phyloP scores from a whole-genome alignment of 1,284 basidiomycete genomes.

The Stereum hirsutum region DNA sequence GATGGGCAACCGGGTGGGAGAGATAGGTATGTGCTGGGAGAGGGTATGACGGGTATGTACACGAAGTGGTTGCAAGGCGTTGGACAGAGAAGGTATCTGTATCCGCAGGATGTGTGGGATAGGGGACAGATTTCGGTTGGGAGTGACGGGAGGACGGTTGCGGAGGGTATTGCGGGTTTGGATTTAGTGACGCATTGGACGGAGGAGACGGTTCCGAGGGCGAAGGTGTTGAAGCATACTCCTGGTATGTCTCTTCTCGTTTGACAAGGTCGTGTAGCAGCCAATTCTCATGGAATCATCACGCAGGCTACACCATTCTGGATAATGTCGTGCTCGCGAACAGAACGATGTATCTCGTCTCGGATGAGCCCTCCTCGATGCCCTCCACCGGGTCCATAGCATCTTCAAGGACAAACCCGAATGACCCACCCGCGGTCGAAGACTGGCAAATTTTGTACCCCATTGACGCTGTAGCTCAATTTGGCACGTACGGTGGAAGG shows the following conservation, averaged over 20 bases:
- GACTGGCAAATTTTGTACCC: slow-evolving; percentile 41
- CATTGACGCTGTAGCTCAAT: slow-evolving; percentile 15
- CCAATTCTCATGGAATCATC: slow-evolving; percentile 1
- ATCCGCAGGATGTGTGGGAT: slow-evolving; percentile 40
- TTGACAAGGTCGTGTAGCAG: background rate
- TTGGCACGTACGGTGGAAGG: slow-evolving; percentile 23
- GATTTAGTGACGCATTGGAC: slow-evolving; percentile 47
- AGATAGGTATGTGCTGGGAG: slow-evolving; percentile 20
- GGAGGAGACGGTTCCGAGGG: too few species aligned
- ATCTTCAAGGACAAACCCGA: slow-evolving; percentile 26
- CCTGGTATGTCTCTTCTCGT: slow-evolving; percentile 35
- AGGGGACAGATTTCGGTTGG: too few species aligned
- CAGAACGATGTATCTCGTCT: slow-evolving; percentile 62
- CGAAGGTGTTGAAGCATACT: slow-evolving; percentile 44
- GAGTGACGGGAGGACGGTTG: too few species aligned
- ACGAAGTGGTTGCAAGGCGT: slow-evolving; percentile 26
- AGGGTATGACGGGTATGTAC: slow-evolving; percentile 18
- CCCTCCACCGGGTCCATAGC: slow-evolving; percentile 43
- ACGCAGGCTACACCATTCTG: slow-evolving; percentile 69
- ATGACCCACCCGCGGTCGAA: slow-evolving; percentile 39
- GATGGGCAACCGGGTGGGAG: background rate
- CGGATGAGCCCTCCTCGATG: slow-evolving; percentile 40
- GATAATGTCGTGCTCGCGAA: slow-evolving; percentile 67
- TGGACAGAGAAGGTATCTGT: slow-evolving; percentile 20
- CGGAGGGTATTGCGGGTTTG: slow-evolving; percentile 40